These are phyloP conservation scores for Penicillium psychrosexuale DNA, from an alignment of 2,329 filamentous ascomycete genomes.

Conservation along the genomic window DNA sequence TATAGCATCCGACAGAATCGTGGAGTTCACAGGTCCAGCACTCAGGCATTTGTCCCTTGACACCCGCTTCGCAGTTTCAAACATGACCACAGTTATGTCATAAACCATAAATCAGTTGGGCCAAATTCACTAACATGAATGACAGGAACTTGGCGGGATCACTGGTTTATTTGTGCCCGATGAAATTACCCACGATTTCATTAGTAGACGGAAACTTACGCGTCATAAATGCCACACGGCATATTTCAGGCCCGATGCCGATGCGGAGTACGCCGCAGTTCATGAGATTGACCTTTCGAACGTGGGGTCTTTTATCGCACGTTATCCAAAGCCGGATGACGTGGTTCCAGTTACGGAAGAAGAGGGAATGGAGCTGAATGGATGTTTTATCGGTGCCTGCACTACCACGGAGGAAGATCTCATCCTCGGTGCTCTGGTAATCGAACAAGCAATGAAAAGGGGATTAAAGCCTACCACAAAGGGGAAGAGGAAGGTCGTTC, in stretches of 20 bases:
- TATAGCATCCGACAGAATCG: conserved; percentile 44
- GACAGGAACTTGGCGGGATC: conserved; percentile 42
- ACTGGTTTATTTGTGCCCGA: conserved; percentile 44
- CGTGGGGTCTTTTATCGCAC: conserved; percentile 39
- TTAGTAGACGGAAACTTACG: conserved; percentile 31
- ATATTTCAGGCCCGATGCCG: conserved; percentile 43
- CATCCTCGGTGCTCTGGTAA: conserved; percentile 42
- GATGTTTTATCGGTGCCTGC: conserved; percentile 48
- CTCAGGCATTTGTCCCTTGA: conserved; percentile 40
- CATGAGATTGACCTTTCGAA: conserved; percentile 39
- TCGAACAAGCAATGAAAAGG: conserved; percentile 37
- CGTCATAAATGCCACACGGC: conserved; percentile 32
- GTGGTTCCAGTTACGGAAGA: conserved; percentile 42
- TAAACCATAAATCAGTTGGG: background rate
- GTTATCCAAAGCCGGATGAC: conserved; percentile 45
- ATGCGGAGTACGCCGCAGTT: conserved; percentile 35
- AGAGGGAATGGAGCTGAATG: conserved; percentile 36
- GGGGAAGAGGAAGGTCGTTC: conserved; percentile 42
- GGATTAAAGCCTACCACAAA: conserved; percentile 30
- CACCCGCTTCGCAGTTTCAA: conserved; percentile 47
- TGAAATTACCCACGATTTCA: conserved; percentile 34
- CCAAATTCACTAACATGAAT: background rate
- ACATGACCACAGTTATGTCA: conserved; percentile 42
- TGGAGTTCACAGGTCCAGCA: conserved; percentile 47
- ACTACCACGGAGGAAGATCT: conserved; percentile 48